Base-by-base conservation (phyloP, 164 flowering plant species). In the Vitis amurensis region DNA sequence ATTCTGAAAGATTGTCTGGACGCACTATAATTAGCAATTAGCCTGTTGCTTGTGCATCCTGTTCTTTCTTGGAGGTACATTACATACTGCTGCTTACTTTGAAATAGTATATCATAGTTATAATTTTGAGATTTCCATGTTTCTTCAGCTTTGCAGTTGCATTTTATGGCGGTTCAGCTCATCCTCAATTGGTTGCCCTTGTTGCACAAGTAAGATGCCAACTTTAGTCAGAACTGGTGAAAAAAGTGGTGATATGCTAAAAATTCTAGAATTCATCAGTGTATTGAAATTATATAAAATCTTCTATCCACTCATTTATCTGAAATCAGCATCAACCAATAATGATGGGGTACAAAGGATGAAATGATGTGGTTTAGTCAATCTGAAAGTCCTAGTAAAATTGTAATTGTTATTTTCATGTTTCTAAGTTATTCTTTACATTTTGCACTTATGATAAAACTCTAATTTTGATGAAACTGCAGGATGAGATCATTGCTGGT, bases 141-240 rank as follows among this genome's bases (percentile, higher is more conserved):
- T 30, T 49, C 69, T 79, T 68, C 88, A 94, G 99, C 64, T 95
- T 83, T 84, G 99, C 98, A 50, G 86, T 91, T 78, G 98, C 98
- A 71, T 93, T 93, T 76, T 82, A 77, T 84, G 99, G 98, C 23
- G 72, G 82, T 73, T 78, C 89, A 51, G 69, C 86, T 69, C 85
- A 77, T 80, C 93, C 98, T 70, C 98, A 81, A 60, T 72, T 95
- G 81, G 99, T 95, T 71, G 98, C 97, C 48, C 91, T 95, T 66
- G 79, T 95, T 86, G 93, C 99, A 15, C 99, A 94, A 82, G 99
- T 91, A 88, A 85, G 85, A 65, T 50, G 10, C 48, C 63, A 44
- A 70, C 70, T 37, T 29, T 16, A 2, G 17, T 63, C 6, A 37
- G 44, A 37, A 37, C 44, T 37, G 44, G 44, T 37, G 44, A 37